Evolutionary conservation across 495 filamentous ascomycete species (phyloP), one percentile per base, ranked within the genome.

Genomic region (Entonaema liquescens): DNA sequence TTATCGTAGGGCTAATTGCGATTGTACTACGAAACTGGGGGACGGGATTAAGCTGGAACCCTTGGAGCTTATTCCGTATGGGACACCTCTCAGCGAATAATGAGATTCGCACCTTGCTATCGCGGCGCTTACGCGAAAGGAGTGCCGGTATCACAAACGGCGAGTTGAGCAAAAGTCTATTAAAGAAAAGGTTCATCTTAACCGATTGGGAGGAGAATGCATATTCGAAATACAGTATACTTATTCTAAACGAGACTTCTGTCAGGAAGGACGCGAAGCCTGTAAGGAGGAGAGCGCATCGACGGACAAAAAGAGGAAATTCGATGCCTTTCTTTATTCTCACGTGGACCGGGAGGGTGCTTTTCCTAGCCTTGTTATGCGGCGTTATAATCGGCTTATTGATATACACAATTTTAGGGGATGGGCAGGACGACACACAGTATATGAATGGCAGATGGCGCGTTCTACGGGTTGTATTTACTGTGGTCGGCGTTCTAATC

Each of bases 381-480:
- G 68, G 62, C 11, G 31, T 76, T 17, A 19, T 73, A 17, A 62
- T 71, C 23, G 66, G 73, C 15, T 40, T 79, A 1, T 25, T 73
- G 12, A 59, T 72, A 15, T 80, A 79, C 35, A 70, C 72, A 38
- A 72, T 75, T 36, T 62, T 53, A 8, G 72, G 67, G 7, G 64
- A 62, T 26, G 70, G 71, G 23, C 72, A 64, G 28, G 68, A 65
- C 44, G 75, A 78, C 23, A 57, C 59, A 19, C 33, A 59, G 19
- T 75, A 73, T 33, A 77, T 76, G 64, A 62, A 54, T 58, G 77
- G 73, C 9, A 74, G 73, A 42, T 70, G 71, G 56, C 68, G 78
- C 12, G 71, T 78, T 13, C 70, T 79, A n/a, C 75, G 78, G 17
- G 78, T 78, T 38, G 62, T 78, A 5, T 79, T 80, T 35, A 72